Conservation (phyloP, 371 early-diverging fungal genomes). For the Dichotomocladium elegans region DNA sequence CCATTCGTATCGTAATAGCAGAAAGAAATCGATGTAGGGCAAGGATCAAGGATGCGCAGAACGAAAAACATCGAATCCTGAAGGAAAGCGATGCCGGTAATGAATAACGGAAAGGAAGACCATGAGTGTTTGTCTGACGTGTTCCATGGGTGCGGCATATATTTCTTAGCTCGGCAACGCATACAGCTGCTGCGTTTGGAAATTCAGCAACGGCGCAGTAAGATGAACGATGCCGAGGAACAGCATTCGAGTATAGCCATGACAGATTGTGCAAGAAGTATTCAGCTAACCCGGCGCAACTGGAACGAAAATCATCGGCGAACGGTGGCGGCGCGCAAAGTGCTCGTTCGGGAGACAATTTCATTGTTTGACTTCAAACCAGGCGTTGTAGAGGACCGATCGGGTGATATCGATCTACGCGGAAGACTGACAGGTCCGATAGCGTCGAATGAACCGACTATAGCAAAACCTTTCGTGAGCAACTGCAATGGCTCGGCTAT, state of each 20-base stretch:
- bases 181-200: constrained; percentile 19
- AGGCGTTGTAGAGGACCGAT: constrained; percentile 23
- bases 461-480: too few species aligned
- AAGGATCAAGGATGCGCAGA: constrained; percentile 21
- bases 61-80: constrained; percentile 19
- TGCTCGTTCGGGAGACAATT: constrained; percentile 52
- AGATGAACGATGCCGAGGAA: constrained; percentile 14
- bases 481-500: background rate
- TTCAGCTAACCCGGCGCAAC: constrained; percentile 24
- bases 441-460: background rate
- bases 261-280: constrained; percentile 29
- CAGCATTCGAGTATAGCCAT: constrained; percentile 17
- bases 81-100: constrained; percentile 39
- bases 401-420: constrained; percentile 2
- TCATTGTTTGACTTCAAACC: constrained; percentile 55
- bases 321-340: constrained; percentile 38
- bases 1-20: constrained; percentile 35
- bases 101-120: background rate
- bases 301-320: constrained; percentile 36
- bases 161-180: constrained; percentile 13
- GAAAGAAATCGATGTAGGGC: constrained; percentile 37
- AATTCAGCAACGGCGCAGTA: constrained; percentile 13
- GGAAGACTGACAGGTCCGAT: too few species aligned
- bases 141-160: background rate
- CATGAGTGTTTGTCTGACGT: background rate